Conservation (phyloP, 352 stramenopile species). For the Thraustochytrium striatum region DNA sequence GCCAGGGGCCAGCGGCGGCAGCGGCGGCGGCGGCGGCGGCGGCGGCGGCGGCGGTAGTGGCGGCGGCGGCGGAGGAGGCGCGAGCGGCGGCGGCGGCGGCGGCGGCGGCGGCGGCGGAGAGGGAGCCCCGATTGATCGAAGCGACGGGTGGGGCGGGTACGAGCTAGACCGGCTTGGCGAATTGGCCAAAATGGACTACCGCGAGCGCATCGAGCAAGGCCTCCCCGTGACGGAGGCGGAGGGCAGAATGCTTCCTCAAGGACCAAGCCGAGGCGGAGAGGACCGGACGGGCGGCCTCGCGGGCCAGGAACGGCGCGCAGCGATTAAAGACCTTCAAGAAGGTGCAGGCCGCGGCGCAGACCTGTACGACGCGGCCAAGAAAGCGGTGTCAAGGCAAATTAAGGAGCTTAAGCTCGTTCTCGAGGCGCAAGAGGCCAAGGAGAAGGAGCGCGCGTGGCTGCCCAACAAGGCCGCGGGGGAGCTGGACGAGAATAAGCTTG, state of each 20-base stretch:
- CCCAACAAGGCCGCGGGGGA: slow-evolving; percentile 83
- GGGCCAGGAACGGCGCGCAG: slow-evolving; percentile 62
- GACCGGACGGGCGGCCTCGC: slow-evolving; percentile 66
- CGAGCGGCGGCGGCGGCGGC: not conserved
- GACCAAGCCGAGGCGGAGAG: not conserved
- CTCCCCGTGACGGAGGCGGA: not conserved
- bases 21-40: not conserved
- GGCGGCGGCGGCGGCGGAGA: slow-evolving; percentile 21
- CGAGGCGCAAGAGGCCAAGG: slow-evolving; percentile 56
- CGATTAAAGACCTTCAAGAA: slow-evolving; percentile 73
- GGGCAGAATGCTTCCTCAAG: not conserved
- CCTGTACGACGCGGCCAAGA: slow-evolving; percentile 65
- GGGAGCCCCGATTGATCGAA: slow-evolving; percentile 20
- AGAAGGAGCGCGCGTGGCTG: slow-evolving; percentile 81
- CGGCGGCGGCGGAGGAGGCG: slow-evolving; percentile 11
- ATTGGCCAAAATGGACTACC: not conserved
- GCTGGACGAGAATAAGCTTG: slow-evolving; percentile 86
- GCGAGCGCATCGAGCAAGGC: not conserved
- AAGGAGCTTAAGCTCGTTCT: slow-evolving; percentile 63
- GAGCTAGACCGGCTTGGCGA: not conserved
- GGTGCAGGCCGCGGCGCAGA: slow-evolving; percentile 66
- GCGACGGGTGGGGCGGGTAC: slow-evolving; percentile 27
- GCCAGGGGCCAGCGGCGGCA: not conserved
- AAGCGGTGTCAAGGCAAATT: slow-evolving; percentile 68
- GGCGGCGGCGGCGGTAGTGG: not conserved